A percentile compares a stretch with the other conserved stretches of the same genome.
Conservation (phyloP, 306 rosid species). For the Cyclanthera cordifolia region DNA sequence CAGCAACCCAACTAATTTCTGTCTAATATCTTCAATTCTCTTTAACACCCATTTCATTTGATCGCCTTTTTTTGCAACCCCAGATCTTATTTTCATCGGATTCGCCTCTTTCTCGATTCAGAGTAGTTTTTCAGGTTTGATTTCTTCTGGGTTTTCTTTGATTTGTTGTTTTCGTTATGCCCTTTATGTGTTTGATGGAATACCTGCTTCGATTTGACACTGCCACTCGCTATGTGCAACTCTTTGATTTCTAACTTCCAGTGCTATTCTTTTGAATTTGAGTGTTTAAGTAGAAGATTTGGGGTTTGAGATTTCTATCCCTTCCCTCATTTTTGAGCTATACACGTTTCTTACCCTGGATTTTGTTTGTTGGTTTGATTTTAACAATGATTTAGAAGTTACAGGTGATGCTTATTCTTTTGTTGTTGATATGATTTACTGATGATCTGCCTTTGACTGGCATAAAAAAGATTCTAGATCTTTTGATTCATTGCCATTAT, state of each 20-base stretch:
- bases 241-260: not conserved
- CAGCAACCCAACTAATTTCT: not conserved
- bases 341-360: not conserved
- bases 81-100: not conserved
- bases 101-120: not conserved
- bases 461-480: not conserved
- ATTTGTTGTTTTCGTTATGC: not conserved
- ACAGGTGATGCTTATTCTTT: not conserved
- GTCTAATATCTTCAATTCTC: not conserved
- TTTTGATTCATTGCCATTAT: not conserved
- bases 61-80: not conserved
- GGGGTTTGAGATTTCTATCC: not conserved
- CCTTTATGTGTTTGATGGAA: not conserved
- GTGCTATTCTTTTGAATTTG: not conserved
- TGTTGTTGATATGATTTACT: not conserved
- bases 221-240: not conserved
- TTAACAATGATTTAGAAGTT: not conserved
- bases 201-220: not conserved
- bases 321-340: not conserved
- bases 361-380: not conserved
- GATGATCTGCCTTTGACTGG: conserved; percentile 6
- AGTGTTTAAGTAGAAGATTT: not conserved
- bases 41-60: not conserved
- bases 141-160: not conserved
- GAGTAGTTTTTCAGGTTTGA: not conserved